A percentile compares a stretch with the other conserved stretches of the same genome.
These are phyloP conservation scores for Plasmodium coatneyi DNA, from an alignment of 169 alveolate species.

Conservation along the genomic window DNA sequence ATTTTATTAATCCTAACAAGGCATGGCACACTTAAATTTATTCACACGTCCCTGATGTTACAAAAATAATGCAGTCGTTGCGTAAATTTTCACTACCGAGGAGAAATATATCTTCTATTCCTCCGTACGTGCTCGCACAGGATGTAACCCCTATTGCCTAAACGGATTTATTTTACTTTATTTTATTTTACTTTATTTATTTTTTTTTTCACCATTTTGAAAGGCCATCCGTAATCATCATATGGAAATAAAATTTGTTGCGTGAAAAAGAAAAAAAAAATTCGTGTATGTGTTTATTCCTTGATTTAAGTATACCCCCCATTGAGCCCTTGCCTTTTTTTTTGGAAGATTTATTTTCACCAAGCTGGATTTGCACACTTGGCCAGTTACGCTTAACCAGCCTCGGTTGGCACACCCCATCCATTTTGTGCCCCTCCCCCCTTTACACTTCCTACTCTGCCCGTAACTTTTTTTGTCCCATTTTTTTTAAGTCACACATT, in stretches of 20 bases:
- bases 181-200: not conserved
- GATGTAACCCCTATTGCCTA: not conserved
- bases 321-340: not conserved
- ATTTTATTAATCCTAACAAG: not conserved
- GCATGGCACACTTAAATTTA: not conserved
- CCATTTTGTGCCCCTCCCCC: not conserved
- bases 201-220: not conserved
- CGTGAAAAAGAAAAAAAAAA: not conserved
- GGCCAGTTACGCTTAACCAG: not conserved
- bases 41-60: not conserved
- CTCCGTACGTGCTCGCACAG: not conserved
- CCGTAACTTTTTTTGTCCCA: not conserved
- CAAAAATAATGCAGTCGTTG: not conserved
- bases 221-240: not conserved
- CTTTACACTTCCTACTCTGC: not conserved
- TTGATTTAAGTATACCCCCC: not conserved
- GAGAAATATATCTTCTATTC: not conserved
- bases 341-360: not conserved
- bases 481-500: not conserved
- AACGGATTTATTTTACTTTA: not conserved
- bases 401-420: not conserved
- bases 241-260: not conserved
- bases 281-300: not conserved
- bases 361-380: not conserved
- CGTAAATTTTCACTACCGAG: not conserved